phyloP scores from a whole-genome alignment of 495 filamentous ascomycete species.

The Bathelium albidoporum region DNA sequence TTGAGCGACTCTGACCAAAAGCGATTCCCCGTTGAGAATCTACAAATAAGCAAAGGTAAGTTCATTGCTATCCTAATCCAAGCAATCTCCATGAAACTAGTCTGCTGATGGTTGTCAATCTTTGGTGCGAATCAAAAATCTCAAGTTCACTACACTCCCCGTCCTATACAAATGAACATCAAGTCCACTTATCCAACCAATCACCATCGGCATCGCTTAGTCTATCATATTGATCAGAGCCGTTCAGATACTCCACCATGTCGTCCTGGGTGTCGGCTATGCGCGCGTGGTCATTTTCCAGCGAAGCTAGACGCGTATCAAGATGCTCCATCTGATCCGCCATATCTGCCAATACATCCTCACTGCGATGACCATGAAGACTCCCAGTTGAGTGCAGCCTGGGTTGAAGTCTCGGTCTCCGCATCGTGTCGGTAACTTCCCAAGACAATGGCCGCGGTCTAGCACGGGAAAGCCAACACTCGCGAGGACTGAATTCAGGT shows the following conservation, averaged over 20 bases:
- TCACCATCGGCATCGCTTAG: neutral
- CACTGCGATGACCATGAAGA: neutral
- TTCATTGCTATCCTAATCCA: too few relatives aligned
- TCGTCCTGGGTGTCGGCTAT: neutral
- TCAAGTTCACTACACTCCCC: too few relatives aligned
- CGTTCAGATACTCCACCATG: neutral
- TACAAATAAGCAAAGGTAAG: too few relatives aligned
- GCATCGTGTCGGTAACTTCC: neutral
- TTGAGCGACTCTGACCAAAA: too few relatives aligned
- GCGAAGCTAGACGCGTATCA: slow-evolving; percentile 1
- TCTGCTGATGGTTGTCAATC: too few relatives aligned
- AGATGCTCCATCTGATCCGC: neutral
- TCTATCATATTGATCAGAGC: neutral
- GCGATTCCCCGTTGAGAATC: too few relatives aligned
- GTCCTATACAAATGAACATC: neutral
- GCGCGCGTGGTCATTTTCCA: neutral
- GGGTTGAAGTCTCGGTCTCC: neutral
- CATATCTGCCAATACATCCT: neutral
- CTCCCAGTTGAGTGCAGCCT: neutral
- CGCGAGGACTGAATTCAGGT: neutral
- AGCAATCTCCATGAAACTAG: too few relatives aligned
- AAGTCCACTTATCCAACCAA: neutral
- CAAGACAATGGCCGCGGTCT: neutral
- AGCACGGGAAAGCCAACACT: neutral
- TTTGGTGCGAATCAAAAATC: too few relatives aligned